A percentile compares a stretch with the other conserved stretches of the same genome.
Evolutionary conservation across 2,329 filamentous ascomycete genomes (phyloP).

Genomic region (Lecanicillium sp.): DNA sequence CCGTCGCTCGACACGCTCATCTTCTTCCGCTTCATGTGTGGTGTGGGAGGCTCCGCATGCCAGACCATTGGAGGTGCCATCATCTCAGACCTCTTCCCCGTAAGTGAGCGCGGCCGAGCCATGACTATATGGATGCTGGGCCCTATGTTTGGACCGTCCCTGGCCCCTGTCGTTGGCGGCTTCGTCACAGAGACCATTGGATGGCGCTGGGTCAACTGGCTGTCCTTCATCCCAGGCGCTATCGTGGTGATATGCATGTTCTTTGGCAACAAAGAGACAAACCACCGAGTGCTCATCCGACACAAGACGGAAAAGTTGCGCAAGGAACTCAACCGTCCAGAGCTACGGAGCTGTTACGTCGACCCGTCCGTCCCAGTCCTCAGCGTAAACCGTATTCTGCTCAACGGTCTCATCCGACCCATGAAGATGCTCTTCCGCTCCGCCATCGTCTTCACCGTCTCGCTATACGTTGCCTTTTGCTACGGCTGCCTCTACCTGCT

Average conservation of each 20-base stretch:
- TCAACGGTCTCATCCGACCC: conserved; percentile 46
- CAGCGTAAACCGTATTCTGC: conserved; percentile 15
- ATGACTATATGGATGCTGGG: conserved; percentile 47
- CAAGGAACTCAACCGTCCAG: conserved; percentile 34
- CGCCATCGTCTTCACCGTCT: conserved; percentile 37
- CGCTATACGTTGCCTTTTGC: conserved; percentile 42
- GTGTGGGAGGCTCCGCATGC: conserved; percentile 48
- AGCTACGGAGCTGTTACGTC: conserved; percentile 38
- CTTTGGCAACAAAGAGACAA: conserved; percentile 30
- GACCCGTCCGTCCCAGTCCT: conserved; percentile 16
- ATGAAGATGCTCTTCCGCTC: conserved; percentile 43
- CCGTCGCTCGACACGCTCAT: conserved; percentile 46
- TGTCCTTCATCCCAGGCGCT: conserved; percentile 38
- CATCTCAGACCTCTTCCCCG: conserved; percentile 45
- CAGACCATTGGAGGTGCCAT: conserved; percentile 48
- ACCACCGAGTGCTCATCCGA: conserved; percentile 39
- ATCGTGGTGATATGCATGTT: conserved; percentile 17
- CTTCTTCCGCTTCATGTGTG: conserved; percentile 51
- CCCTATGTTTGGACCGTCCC: conserved; percentile 48
- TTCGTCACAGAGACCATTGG: conserved; percentile 41
- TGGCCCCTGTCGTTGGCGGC: conserved; percentile 40
- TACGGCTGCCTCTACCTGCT: conserved; percentile 47
- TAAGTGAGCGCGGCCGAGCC: conserved; percentile 37
- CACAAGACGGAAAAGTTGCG: conserved; percentile 38
- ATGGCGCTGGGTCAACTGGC: conserved; percentile 47